Conservation (phyloP, 352 stramenopile genomes). For the Blastocystis sp. region DNA sequence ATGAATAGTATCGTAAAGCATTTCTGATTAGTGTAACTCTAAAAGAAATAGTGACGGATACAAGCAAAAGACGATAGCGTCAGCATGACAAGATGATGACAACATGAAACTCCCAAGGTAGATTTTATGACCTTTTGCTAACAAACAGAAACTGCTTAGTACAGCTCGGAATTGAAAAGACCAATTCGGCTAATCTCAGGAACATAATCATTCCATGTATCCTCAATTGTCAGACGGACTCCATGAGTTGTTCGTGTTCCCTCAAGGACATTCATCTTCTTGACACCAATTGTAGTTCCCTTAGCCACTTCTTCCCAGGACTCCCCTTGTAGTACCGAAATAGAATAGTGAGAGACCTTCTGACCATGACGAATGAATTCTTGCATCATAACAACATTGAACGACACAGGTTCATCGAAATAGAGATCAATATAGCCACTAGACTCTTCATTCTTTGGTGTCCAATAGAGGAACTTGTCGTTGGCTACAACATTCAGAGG, state of each 20-base stretch:
- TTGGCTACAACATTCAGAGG: conserved; percentile 29
- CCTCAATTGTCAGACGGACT: conserved; percentile 38
- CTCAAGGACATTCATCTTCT: conserved; percentile 54
- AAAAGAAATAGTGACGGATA: background rate
- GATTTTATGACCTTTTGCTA: background rate
- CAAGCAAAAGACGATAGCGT: background rate
- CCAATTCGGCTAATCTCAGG: conserved; percentile 52
- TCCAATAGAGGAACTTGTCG: conserved; percentile 61
- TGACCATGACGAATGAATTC: conserved; percentile 60
- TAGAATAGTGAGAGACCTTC: conserved; percentile 43
- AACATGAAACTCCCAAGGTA: conserved; percentile 8
- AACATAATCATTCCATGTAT: conserved; percentile 56
- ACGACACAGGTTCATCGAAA: conserved; percentile 43
- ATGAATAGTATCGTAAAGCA: background rate
- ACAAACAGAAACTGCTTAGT: conserved; percentile 6
- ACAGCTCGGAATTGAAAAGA: conserved; percentile 54
- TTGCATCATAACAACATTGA: conserved; percentile 62
- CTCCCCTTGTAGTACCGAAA: conserved; percentile 8
- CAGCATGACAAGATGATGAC: conserved; percentile 1
- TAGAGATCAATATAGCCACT: conserved; percentile 9
- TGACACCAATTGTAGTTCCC: conserved; percentile 60
- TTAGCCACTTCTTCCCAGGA: conserved; percentile 46
- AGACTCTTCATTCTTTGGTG: background rate
- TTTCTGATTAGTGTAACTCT: background rate
- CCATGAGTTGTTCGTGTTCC: background rate